Conservation (phyloP, 352 stramenopile genomes). For the Pythium sp. region DNA sequence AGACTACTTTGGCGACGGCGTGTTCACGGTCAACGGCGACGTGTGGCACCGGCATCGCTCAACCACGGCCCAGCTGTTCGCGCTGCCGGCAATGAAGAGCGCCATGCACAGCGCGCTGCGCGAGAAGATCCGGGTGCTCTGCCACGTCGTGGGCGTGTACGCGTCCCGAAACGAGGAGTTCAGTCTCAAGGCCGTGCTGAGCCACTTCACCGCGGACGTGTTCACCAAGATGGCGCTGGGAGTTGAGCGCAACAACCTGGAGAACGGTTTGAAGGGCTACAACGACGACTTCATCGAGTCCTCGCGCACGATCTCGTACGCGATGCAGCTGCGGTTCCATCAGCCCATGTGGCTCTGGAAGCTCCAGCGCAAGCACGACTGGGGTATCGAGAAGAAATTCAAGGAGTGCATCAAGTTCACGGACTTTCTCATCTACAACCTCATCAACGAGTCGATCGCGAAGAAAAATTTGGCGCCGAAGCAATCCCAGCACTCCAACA, state of each 20-base stretch:
- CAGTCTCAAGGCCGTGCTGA: conserved; percentile 52
- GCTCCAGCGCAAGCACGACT: conserved; percentile 28
- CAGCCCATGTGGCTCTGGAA: conserved; percentile 45
- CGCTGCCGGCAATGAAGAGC: conserved; percentile 48
- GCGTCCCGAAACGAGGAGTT: conserved; percentile 19
- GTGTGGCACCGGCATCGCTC: conserved; percentile 79
- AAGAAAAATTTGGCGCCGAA: conserved; percentile 15
- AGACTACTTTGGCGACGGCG: conserved; percentile 77
- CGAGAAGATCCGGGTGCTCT: conserved; percentile 35
- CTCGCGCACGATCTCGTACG: conserved; percentile 18
- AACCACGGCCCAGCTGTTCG: conserved; percentile 88
- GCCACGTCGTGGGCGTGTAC: conserved; percentile 25
- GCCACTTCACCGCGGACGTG: conserved; percentile 57
- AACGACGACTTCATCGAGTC: conserved; percentile 28
- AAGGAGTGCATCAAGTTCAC: conserved; percentile 21
- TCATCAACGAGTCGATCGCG: conserved; percentile 34
- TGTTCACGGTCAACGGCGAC: conserved; percentile 67
- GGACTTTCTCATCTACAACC: conserved; percentile 25
- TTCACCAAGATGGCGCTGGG: conserved; percentile 59
- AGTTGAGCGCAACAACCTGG: conserved; percentile 34
- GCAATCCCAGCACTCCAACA: conserved; percentile 8
- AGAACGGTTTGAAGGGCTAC: conserved; percentile 19
- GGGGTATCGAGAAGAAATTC: conserved; percentile 32
- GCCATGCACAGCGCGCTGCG: conserved; percentile 51
- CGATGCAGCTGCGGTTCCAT: conserved; percentile 18